Evolutionary conservation across 352 stramenopile species (phyloP).

Genomic region (Lagenidium giganteum): DNA sequence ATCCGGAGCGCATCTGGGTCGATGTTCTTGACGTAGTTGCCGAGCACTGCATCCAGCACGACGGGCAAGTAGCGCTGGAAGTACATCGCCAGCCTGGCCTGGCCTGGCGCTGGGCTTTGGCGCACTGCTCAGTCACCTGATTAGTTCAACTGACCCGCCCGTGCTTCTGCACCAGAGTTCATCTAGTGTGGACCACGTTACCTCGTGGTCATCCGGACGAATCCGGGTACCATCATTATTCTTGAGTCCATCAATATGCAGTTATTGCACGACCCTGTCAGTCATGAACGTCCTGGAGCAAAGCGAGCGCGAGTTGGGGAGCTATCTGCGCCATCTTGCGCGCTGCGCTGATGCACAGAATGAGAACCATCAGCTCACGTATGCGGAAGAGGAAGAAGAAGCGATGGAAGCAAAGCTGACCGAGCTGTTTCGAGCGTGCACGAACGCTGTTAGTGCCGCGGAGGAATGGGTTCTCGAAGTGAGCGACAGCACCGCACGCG

Average conservation of each 20-base stretch:
- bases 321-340: constrained; percentile 35
- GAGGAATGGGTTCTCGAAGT: constrained; percentile 48
- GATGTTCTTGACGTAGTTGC: constrained; percentile 85
- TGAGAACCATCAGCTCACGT: constrained; percentile 27
- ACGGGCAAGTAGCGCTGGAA: constrained; percentile 84
- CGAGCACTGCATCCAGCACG: constrained; percentile 77
- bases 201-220: too few species aligned
- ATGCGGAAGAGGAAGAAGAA: constrained; percentile 57
- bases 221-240: too few species aligned
- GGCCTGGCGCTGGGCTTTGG: neutral
- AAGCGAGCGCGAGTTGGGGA: constrained; percentile 37
- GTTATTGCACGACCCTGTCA: neutral
- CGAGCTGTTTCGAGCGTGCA: constrained; percentile 30
- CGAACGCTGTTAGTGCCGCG: constrained; percentile 24
- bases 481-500: constrained; percentile 18
- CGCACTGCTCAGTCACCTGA: constrained; percentile 8
- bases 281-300: constrained; percentile 36
- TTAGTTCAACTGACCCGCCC: neutral
- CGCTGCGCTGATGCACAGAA: constrained; percentile 27
- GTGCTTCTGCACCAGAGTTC: too few species aligned
- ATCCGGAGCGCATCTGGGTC: constrained; percentile 81
- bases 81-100: constrained; percentile 34
- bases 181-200: too few species aligned
- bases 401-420: constrained; percentile 51
- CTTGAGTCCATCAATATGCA: too few species aligned